Conservation (phyloP, 2,329 filamentous ascomycete genomes). For the Diaporthe ampelina region DNA sequence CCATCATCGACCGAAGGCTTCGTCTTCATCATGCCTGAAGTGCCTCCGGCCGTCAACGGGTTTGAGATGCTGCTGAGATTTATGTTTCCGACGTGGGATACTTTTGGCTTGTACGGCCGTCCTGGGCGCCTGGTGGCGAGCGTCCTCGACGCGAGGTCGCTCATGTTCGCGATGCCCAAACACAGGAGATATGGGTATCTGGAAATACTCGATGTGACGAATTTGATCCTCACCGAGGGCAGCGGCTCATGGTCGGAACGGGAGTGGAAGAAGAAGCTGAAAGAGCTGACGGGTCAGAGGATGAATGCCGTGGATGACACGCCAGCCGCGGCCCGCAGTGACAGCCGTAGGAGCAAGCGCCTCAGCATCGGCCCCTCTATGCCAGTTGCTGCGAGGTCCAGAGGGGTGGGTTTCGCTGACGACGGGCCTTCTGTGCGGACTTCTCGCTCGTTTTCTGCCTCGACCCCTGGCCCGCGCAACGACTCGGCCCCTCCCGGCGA, state of each 20-base stretch:
- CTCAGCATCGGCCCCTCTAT: constrained; percentile 64
- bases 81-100: constrained; percentile 94
- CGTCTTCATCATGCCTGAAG: constrained; percentile 97
- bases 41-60: constrained; percentile 89
- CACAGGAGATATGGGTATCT: constrained; percentile 90
- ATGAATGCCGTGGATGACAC: constrained; percentile 76
- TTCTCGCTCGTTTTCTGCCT: constrained; percentile 65
- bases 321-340: constrained; percentile 62
- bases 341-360: constrained; percentile 70
- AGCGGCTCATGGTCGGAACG: constrained; percentile 85
- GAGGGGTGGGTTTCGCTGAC: constrained; percentile 70
- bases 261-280: constrained; percentile 91
- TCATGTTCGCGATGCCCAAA: constrained; percentile 99
- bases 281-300: constrained; percentile 85
- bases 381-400: constrained; percentile 54
- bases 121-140: constrained; percentile 90
- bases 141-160: constrained; percentile 84
- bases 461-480: constrained; percentile 56
- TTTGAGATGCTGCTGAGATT: constrained; percentile 97
- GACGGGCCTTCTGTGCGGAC: constrained; percentile 64
- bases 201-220: constrained; percentile 87
- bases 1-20: constrained; percentile 89
- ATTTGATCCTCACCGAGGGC: constrained; percentile 82
- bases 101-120: constrained; percentile 90
- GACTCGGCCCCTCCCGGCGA: constrained; percentile 66